Evolutionary conservation across 495 filamentous ascomycete genomes (phyloP), one percentile per base, ranked within the genome.

Genomic region (Cairneyella variabilis): DNA sequence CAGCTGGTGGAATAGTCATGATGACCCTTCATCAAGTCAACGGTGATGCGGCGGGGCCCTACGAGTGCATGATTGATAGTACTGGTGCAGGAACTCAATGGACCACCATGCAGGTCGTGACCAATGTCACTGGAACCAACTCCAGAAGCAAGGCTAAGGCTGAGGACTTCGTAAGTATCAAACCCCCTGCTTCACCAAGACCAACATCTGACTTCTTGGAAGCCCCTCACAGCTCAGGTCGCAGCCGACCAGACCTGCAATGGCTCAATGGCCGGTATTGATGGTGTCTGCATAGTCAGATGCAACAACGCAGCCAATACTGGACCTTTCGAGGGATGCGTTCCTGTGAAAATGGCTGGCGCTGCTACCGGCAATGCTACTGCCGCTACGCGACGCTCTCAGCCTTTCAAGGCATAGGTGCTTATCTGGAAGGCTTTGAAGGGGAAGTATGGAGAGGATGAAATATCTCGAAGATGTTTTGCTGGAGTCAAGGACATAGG

Each of bases 221-320:
- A 58, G 49, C 53, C 57, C 12, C 25, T 76, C 17, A 65, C 58
- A 2, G 71, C 74, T 0, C 67, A 67, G 16, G 71, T 76, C 64
- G 69, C 74, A 1, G 53, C 62, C 14, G 50, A 59, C 28, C 55
- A 72, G 5, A 44, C 56, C 9, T 76, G 73, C 63, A 67, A 63
- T n/a, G 73, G 72, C 25, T 63, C 68, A 65, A 37, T 65, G 61
- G 74, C 63, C 7, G 76, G 70, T 6, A 67, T 69, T 0, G 67
- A 66, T 2, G 75, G 80, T 40, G 73, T 83, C 48, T 83, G 80
- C 69, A 77, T 79, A 22, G 72, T 82, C 5, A 66, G 77, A 3
- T 75, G 80, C 60, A 63, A 74, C 18, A 84, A 84, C 61, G 71
- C 68, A 25, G 77, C 79, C 8, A 12, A 28, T 26, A 51, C 51